These are phyloP conservation scores for Mimosa pudica DNA, from an alignment of 306 rosid genomes.

Conservation along the genomic window DNA sequence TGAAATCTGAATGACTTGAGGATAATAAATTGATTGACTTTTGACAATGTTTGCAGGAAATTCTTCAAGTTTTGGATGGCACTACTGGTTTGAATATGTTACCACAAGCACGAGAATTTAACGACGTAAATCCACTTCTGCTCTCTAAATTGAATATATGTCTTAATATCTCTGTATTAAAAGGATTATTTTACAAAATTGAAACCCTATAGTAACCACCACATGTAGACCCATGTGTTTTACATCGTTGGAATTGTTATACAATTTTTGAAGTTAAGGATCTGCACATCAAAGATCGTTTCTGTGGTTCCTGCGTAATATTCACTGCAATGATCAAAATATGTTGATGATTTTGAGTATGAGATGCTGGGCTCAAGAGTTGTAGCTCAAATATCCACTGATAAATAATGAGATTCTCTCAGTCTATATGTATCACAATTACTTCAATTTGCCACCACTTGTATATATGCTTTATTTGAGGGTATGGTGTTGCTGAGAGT, in stretches of 20 bases:
- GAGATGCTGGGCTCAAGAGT: conserved; percentile 22
- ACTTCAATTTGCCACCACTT: conserved; percentile 13
- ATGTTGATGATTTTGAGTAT: conserved; percentile 1
- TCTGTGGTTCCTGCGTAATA: neutral
- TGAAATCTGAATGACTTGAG: neutral
- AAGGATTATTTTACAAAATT: conserved; percentile 20
- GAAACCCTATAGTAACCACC: neutral
- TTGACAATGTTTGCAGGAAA: conserved; percentile 64
- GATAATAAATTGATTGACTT: neutral
- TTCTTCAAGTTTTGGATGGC: conserved; percentile 93
- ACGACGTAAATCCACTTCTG: conserved; percentile 64
- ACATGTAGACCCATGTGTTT: conserved; percentile 6
- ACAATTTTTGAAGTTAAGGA: conserved; percentile 18
- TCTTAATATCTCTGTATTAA: conserved; percentile 11
- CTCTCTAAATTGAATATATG: conserved; percentile 27
- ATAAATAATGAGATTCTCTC: conserved; percentile 1
- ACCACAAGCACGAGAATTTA: conserved; percentile 94
- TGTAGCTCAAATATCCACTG: neutral
- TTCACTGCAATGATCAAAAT: conserved; percentile 11
- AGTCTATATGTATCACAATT: neutral
- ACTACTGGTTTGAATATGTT: conserved; percentile 98
- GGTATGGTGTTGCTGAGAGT: neutral
- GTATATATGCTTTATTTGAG: neutral
- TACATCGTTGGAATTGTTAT: conserved; percentile 17
- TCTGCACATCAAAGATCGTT: neutral